These are phyloP conservation scores for Moesziomyces sp. DNA, from an alignment of 1,284 basidiomycete species.

Conservation along the genomic window DNA sequence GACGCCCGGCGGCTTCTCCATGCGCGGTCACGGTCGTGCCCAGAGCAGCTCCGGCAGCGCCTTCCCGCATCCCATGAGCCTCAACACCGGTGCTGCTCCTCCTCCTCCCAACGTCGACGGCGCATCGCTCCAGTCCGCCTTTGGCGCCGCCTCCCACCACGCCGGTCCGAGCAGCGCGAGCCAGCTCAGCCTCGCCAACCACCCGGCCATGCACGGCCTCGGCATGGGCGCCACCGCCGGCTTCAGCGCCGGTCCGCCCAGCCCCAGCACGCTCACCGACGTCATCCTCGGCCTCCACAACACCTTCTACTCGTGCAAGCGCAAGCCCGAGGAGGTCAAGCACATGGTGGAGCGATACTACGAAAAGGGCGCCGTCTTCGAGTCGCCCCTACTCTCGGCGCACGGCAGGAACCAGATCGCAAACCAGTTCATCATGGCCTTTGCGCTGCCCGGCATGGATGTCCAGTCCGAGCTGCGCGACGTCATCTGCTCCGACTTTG, in stretches of 20 bases:
- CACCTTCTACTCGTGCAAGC: slow-evolving; percentile 65
- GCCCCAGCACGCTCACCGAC: slow-evolving; percentile 66
- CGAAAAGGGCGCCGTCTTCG: slow-evolving; percentile 64
- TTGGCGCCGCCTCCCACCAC: slow-evolving; percentile 16
- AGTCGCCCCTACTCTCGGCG: slow-evolving; percentile 63
- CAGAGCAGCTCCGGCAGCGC: slow-evolving; percentile 27
- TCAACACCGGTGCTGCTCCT: slow-evolving; percentile 23
- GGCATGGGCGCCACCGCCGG: slow-evolving; percentile 29
- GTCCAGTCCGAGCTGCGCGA: slow-evolving; percentile 66
- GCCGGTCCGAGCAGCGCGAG: slow-evolving; percentile 14
- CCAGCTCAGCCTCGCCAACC: slow-evolving; percentile 35
- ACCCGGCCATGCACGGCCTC: slow-evolving; percentile 33
- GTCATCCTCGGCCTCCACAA: slow-evolving; percentile 64
- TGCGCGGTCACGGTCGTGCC: slow-evolving; percentile 34
- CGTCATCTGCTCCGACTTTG: slow-evolving; percentile 67
- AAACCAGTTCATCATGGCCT: slow-evolving; percentile 67
- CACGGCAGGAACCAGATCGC: slow-evolving; percentile 64
- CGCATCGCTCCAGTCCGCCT: slow-evolving; percentile 27
- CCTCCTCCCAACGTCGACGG: slow-evolving; percentile 34
- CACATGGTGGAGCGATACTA: slow-evolving; percentile 65
- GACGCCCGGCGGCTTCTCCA: slow-evolving; percentile 35
- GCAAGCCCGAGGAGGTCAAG: slow-evolving; percentile 60
- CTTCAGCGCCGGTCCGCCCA: slow-evolving; percentile 52
- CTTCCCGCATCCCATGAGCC: slow-evolving; percentile 24
- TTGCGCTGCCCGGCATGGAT: slow-evolving; percentile 64